Conservation (phyloP, 768 basidiomycete species). For the Mycena latifolia region DNA sequence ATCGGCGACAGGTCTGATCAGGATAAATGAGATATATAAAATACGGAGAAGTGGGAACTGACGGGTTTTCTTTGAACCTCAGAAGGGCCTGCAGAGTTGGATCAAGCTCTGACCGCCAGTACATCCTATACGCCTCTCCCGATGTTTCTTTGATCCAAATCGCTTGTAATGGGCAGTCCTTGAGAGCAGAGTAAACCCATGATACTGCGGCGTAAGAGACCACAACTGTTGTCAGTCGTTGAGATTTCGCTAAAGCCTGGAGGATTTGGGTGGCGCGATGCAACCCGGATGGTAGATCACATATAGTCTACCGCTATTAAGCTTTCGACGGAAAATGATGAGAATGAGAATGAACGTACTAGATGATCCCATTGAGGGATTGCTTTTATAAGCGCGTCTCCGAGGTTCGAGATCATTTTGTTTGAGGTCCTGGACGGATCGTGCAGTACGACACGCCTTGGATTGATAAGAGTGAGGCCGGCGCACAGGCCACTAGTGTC, state of each 20-base stretch:
- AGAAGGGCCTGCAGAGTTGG: neutral
- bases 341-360: neutral
- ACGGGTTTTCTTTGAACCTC: neutral
- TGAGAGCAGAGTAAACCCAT: neutral
- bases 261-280: neutral
- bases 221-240: slow-evolving; percentile 2
- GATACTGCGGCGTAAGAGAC: neutral
- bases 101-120: neutral
- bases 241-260: neutral
- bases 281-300: neutral
- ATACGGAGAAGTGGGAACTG: neutral
- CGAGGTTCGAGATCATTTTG: slow-evolving; percentile 4
- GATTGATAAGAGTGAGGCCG: slow-evolving; percentile 16
- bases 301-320: neutral
- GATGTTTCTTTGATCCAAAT: slow-evolving; percentile 6
- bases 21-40: too few species aligned
- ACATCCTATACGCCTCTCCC: neutral
- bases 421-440: neutral
- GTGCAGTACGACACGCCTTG: slow-evolving; percentile 12
- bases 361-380: slow-evolving; percentile 19
- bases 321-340: too few species aligned
- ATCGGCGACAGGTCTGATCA: neutral
- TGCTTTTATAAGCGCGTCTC: neutral
- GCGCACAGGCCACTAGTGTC: slow-evolving; percentile 13
- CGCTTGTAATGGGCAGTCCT: slow-evolving; percentile 3